Conservation (phyloP, 75 land plant genomes). For the Sequoia sempervirens region DNA sequence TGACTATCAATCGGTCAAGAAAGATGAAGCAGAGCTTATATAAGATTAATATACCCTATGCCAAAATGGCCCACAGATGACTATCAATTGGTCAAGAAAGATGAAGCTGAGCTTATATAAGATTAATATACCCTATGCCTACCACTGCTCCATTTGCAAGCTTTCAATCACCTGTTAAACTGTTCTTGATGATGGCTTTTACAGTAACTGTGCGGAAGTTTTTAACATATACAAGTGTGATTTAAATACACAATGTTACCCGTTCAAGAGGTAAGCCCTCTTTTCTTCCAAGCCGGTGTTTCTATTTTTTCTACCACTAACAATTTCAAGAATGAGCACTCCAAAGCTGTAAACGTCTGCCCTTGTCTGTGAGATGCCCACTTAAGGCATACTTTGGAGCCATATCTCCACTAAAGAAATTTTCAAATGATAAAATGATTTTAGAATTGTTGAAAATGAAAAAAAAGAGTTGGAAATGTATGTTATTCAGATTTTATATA, state of each 20-base stretch:
- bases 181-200: no score
- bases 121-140: no score
- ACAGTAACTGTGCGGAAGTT: no score
- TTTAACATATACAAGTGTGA: no score
- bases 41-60: no score
- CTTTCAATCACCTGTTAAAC: no score
- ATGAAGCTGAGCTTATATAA: no score
- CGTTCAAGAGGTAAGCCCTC: conserved; percentile 8
- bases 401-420: conserved; percentile 6
- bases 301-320: not conserved
- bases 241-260: conserved; percentile 9
- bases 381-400: conserved; percentile 18
- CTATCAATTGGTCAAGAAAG: no score
- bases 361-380: conserved; percentile 17
- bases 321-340: conserved; percentile 14
- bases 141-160: no score
- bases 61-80: no score
- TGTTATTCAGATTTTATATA: not conserved
- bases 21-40: no score
- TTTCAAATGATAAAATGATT: not conserved
- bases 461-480: not conserved
- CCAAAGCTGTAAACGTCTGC: conserved; percentile 26
- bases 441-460: not conserved
- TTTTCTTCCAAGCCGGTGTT: not conserved
- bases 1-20: no score